These are phyloP conservation scores for Planoprotostelium fungivorum DNA, from an alignment of 78 protist species.

Conservation along the genomic window DNA sequence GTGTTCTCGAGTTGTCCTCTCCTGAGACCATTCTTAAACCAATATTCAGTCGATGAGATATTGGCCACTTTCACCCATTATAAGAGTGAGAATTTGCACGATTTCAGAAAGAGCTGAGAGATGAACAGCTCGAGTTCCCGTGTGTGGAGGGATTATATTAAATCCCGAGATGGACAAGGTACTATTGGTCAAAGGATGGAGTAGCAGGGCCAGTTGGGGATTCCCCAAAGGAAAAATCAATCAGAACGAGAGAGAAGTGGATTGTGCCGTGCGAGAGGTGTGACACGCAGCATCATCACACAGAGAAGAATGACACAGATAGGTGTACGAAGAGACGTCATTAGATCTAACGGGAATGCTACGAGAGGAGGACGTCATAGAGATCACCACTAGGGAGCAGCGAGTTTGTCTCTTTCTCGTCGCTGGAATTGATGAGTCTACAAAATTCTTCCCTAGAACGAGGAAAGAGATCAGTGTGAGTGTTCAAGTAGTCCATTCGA, in stretches of 20 bases:
- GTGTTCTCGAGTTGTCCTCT: slow-evolving; percentile 56
- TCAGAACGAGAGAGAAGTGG: slow-evolving; percentile 46
- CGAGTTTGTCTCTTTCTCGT: slow-evolving; percentile 55
- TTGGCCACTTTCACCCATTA: slow-evolving; percentile 62
- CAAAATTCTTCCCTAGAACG: slow-evolving; percentile 66
- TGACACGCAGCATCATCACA: background rate
- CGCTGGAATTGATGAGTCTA: slow-evolving; percentile 58
- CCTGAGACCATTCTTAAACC: slow-evolving; percentile 18
- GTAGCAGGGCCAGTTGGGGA: slow-evolving; percentile 66
- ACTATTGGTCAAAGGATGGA: slow-evolving; percentile 43
- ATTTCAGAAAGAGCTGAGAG: no score
- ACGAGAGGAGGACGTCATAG: slow-evolving; percentile 34
- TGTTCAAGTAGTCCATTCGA: background rate
- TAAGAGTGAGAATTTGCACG: no score
- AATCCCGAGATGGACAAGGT: slow-evolving; percentile 61
- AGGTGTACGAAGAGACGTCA: slow-evolving; percentile 70
- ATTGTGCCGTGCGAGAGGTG: slow-evolving; percentile 84
- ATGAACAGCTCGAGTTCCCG: slow-evolving; percentile 71
- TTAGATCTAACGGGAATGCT: slow-evolving; percentile 44
- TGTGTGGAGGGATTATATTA: slow-evolving; percentile 77
- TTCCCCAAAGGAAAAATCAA: slow-evolving; percentile 87
- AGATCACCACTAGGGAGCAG: slow-evolving; percentile 31
- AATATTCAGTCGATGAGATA: slow-evolving; percentile 15
- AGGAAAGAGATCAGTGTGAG: slow-evolving; percentile 76
- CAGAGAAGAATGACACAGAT: background rate